Evolutionary conservation across 2,329 filamentous ascomycete genomes (phyloP).

Genomic region (Phyllosticta paracitricarpa): DNA sequence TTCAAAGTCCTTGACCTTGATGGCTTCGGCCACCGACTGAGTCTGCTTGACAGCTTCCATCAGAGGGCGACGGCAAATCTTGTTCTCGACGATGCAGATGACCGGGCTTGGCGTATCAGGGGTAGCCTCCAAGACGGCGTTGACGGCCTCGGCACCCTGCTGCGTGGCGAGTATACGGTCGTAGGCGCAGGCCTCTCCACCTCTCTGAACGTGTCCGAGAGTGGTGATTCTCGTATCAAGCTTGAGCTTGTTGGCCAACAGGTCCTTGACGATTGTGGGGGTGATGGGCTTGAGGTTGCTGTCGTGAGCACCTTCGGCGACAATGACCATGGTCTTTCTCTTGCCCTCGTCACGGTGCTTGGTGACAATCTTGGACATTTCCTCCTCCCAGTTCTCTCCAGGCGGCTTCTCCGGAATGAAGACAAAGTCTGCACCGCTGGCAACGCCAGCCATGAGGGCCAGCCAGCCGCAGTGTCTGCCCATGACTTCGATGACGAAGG

Average conservation of each 20-base stretch:
- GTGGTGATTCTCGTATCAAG: slow-evolving; percentile 93
- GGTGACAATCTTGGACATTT: slow-evolving; percentile 72
- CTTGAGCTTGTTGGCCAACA: slow-evolving; percentile 70
- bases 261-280: slow-evolving; percentile 70
- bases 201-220: slow-evolving; percentile 92
- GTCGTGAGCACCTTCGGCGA: slow-evolving; percentile 90
- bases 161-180: slow-evolving; percentile 88
- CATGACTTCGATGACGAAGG: slow-evolving; percentile 98
- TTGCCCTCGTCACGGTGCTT: slow-evolving; percentile 84
- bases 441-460: slow-evolving; percentile 90
- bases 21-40: slow-evolving; percentile 71
- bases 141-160: slow-evolving; percentile 89
- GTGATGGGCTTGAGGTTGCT: slow-evolving; percentile 74
- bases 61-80: slow-evolving; percentile 82
- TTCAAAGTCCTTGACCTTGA: slow-evolving; percentile 76
- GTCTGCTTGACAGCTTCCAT: slow-evolving; percentile 84
- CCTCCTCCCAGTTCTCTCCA: slow-evolving; percentile 73
- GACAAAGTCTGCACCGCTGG: slow-evolving; percentile 89
- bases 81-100: slow-evolving; percentile 95
- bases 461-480: slow-evolving; percentile 96
- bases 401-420: slow-evolving; percentile 95
- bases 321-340: slow-evolving; percentile 95
- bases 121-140: slow-evolving; percentile 78
- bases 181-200: slow-evolving; percentile 84
- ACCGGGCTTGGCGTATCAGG: slow-evolving; percentile 87